Evolutionary conservation across 2,329 filamentous ascomycete species (phyloP).

Genomic region (Sporothrix mexicana): DNA sequence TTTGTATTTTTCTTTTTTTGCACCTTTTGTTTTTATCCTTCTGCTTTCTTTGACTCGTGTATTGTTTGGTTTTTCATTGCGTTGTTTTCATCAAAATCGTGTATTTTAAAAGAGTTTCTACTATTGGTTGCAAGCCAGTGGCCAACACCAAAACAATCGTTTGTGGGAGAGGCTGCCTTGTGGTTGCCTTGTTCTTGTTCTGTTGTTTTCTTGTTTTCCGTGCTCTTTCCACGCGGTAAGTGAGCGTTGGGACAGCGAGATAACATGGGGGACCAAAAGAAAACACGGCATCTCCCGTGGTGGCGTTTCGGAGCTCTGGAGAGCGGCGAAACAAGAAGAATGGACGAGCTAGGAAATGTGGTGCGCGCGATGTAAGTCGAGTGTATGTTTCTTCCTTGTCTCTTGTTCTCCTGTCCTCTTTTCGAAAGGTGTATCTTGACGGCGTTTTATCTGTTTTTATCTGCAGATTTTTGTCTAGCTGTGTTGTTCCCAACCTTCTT

Average conservation of each 20-base stretch:
- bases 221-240: conserved; percentile 1
- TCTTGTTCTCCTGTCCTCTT: background rate
- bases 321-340: background rate
- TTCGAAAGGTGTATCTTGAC: conserved; percentile 17
- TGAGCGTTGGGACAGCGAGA: background rate
- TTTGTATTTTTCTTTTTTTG: background rate
- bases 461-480: conserved; percentile 4
- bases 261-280: background rate
- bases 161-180: background rate
- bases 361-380: conserved; percentile 9
- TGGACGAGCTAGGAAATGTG: background rate
- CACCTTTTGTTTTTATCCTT: background rate
- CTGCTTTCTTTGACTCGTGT: background rate
- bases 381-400: background rate
- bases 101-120: background rate
- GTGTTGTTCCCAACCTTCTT: background rate
- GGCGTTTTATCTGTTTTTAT: conserved; percentile 11
- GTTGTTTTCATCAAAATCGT: background rate
- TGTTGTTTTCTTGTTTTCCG: background rate
- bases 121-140: conserved; percentile 7
- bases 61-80: background rate
- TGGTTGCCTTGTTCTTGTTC: no score
- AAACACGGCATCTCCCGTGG: background rate
- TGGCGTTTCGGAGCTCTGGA: background rate
- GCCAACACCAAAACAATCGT: background rate